A percentile compares a stretch with the other conserved stretches of the same genome.
phyloP scores from a whole-genome alignment of 768 basidiomycete genomes.

The Lentinus brumalis region DNA sequence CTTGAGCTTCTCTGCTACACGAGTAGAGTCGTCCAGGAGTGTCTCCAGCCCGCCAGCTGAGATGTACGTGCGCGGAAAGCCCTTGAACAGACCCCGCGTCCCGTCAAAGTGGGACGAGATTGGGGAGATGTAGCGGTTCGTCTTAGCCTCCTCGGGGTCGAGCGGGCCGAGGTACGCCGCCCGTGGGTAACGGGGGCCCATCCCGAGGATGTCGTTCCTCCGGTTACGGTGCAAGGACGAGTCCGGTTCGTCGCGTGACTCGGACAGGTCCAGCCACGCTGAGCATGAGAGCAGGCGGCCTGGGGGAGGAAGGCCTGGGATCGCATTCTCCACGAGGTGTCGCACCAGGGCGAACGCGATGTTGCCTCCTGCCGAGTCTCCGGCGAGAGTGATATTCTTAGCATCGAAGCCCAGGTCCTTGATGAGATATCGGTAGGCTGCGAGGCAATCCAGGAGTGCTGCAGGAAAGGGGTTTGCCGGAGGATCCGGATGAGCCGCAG shows the following conservation, averaged over 20 bases:
- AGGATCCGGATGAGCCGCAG: constrained; percentile 43
- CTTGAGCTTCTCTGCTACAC: constrained; percentile 50
- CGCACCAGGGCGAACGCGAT: constrained; percentile 64
- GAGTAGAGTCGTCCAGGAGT: constrained; percentile 53
- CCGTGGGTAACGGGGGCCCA: constrained; percentile 35
- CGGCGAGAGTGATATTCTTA: constrained; percentile 61
- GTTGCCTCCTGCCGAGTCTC: constrained; percentile 82
- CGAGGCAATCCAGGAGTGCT: constrained; percentile 71
- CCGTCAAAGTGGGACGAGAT: constrained; percentile 43
- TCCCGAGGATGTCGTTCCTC: constrained; percentile 33
- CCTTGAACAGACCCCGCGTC: constrained; percentile 45
- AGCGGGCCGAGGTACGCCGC: constrained; percentile 50
- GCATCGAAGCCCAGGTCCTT: constrained; percentile 57
- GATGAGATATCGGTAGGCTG: constrained; percentile 74
- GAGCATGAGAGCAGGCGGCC: constrained; percentile 51
- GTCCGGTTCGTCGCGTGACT: constrained; percentile 35
- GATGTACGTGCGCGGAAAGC: constrained; percentile 65
- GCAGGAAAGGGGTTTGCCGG: constrained; percentile 68
- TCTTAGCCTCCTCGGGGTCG: constrained; percentile 45
- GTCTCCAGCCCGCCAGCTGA: constrained; percentile 58
- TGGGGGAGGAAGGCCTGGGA: constrained; percentile 42
- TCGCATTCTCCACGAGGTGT: constrained; percentile 56
- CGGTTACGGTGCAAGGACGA: constrained; percentile 8
- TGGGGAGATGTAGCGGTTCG: constrained; percentile 61
- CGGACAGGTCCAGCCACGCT: constrained; percentile 56